Conservation (phyloP, 306 rosid species). For the Acmispon strigosus region DNA sequence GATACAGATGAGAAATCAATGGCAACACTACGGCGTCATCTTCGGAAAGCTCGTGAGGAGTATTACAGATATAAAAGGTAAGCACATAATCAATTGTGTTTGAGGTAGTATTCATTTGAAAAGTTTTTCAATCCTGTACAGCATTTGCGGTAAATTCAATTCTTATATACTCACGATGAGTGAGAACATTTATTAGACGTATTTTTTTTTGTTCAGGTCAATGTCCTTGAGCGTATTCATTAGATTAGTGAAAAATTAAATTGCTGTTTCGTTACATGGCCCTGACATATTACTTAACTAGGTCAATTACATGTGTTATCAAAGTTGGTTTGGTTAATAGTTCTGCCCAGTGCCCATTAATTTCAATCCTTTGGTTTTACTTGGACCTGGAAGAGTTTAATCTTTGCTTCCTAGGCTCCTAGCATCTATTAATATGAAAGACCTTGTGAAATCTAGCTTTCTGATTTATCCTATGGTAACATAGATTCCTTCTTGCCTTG, state of each 20-base stretch:
- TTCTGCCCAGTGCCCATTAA: not conserved
- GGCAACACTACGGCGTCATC: conserved; percentile 90
- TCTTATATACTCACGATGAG: not conserved
- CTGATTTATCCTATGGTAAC: not conserved
- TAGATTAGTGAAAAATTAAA: not conserved
- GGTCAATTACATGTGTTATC: not conserved
- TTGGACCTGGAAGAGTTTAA: not conserved
- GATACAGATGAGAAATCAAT: conserved; percentile 97
- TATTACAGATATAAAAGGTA: conserved; percentile 90
- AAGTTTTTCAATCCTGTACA: not conserved
- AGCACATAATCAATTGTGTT: conserved; percentile 4
- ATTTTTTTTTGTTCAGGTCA: not conserved
- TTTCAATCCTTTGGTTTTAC: not conserved
- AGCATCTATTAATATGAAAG: not conserved
- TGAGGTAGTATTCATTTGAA: not conserved
- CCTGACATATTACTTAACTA: not conserved
- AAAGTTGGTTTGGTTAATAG: not conserved
- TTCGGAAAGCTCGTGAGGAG: conserved; percentile 81
- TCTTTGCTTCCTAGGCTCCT: not conserved
- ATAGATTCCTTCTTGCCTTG: conserved; percentile 1
- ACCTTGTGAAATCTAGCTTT: conserved; percentile 2
- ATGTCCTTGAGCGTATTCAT: not conserved
- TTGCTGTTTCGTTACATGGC: not conserved
- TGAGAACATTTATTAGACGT: not conserved
- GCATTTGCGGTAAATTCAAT: not conserved